Conservation (phyloP, 768 basidiomycete species). For the Rubroboletus satanas region DNA sequence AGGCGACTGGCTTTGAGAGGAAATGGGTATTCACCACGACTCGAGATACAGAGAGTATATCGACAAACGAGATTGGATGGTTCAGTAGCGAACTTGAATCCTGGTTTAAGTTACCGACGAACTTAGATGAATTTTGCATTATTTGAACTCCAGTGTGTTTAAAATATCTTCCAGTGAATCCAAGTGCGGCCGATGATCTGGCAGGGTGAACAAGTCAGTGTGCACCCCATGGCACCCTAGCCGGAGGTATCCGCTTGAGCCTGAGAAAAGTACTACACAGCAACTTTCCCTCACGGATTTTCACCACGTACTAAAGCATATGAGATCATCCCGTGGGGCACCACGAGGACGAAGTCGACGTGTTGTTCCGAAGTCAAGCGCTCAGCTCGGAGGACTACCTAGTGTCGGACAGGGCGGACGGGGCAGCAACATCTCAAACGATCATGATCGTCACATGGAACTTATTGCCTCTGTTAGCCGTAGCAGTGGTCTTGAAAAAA, state of each 20-base stretch:
- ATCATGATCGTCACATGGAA: conserved; percentile 46
- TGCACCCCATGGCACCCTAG: no score
- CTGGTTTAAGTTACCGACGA: neutral
- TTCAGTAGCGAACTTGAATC: neutral
- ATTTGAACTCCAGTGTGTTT: neutral
- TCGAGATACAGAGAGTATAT: neutral
- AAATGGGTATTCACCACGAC: neutral
- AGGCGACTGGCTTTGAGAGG: conserved; percentile 29
- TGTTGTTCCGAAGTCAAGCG: neutral
- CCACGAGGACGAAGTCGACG: conserved; percentile 13
- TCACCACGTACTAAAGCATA: neutral
- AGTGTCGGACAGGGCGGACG: neutral
- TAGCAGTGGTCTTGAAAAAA: conserved; percentile 70
- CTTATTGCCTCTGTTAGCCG: conserved; percentile 70
- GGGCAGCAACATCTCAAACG: neutral
- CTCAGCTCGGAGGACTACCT: neutral
- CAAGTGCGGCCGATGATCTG: neutral
- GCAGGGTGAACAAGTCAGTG: neutral
- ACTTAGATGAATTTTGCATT: neutral
- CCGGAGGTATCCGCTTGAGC: neutral
- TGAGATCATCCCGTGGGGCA: conserved; percentile 12
- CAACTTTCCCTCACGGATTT: neutral
- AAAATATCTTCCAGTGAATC: neutral
- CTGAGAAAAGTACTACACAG: neutral
- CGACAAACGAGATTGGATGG: neutral